These are phyloP conservation scores for Saccharomycopsis microspora DNA, from an alignment of 805 yeast genomes.

Conservation along the genomic window DNA sequence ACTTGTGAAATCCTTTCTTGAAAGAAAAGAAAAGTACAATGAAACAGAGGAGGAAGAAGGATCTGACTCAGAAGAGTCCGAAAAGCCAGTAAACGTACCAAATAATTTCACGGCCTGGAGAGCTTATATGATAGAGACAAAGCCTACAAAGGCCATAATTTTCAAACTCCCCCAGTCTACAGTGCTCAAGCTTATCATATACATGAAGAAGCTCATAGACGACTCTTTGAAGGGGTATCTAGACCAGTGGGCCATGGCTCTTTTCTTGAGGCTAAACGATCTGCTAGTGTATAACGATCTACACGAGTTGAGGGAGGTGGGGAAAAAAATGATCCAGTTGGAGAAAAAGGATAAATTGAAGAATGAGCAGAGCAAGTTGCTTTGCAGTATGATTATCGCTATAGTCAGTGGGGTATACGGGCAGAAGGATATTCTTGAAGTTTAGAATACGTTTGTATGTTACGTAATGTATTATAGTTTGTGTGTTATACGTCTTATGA, in stretches of 20 bases:
- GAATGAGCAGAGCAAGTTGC: background rate
- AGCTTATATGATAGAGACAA: conserved; percentile 11
- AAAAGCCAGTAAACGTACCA: conserved; percentile 6
- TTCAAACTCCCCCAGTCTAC: conserved; percentile 3
- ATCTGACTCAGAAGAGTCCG: background rate
- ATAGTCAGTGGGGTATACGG: conserved; percentile 12
- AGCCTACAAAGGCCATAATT: conserved; percentile 3
- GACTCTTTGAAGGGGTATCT: conserved; percentile 10
- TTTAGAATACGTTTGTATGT: background rate
- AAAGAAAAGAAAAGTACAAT: background rate
- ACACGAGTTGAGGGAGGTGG: conserved; percentile 10
- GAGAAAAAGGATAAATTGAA: background rate
- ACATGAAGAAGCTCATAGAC: conserved; percentile 14
- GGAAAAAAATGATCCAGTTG: conserved; percentile 2
- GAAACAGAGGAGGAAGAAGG: background rate
- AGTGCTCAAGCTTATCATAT: conserved; percentile 8
- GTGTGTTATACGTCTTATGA: background rate
- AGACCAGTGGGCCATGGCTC: conserved; percentile 8
- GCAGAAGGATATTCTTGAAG: conserved; percentile 8
- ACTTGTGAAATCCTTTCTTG: conserved; percentile 1
- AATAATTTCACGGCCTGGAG: conserved; percentile 15
- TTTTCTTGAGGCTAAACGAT: conserved; percentile 10
- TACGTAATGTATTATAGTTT: background rate
- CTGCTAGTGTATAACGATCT: conserved; percentile 11
- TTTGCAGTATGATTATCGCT: conserved; percentile 11